Conservation (phyloP, 2,329 filamentous ascomycete species). For the Epichloe festucae region DNA sequence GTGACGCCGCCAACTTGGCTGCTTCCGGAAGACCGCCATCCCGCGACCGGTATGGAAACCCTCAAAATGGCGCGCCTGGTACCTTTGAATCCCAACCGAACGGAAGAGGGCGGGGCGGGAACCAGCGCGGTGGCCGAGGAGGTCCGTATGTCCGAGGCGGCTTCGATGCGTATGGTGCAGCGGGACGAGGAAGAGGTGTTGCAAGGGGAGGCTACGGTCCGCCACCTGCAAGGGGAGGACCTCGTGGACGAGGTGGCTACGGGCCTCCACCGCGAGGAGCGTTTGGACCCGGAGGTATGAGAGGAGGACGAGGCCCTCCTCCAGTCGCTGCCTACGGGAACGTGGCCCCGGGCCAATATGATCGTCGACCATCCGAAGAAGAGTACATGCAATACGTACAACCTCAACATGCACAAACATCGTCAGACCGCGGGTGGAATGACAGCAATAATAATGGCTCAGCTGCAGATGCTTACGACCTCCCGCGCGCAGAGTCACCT, state of each 20-base stretch:
- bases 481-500: conserved; percentile 51
- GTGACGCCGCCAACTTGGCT: conserved; percentile 21
- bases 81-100: conserved; percentile 36
- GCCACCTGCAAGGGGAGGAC: conserved; percentile 27
- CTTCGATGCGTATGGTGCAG: conserved; percentile 32
- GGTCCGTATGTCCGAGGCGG: conserved; percentile 40
- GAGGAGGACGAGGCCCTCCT: conserved; percentile 19
- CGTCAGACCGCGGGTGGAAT: conserved; percentile 3
- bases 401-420: conserved; percentile 12
- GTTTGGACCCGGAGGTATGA: conserved; percentile 14
- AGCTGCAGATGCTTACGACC: conserved; percentile 27
- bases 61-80: conserved; percentile 29
- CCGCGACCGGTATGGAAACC: conserved; percentile 54
- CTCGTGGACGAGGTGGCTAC: conserved; percentile 23
- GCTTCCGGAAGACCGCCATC: conserved; percentile 28
- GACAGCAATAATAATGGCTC: conserved; percentile 4
- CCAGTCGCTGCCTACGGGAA: conserved; percentile 26
- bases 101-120: conserved; percentile 35
- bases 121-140: conserved; percentile 32
- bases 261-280: conserved; percentile 19
- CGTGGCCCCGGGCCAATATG: conserved; percentile 19
- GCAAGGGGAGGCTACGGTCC: conserved; percentile 30
- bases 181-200: conserved; percentile 21
- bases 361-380: conserved; percentile 19
- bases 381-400: conserved; percentile 15